phyloP scores from a whole-genome alignment of 2,329 filamentous ascomycete genomes.

The Dactylellina leptospora region DNA sequence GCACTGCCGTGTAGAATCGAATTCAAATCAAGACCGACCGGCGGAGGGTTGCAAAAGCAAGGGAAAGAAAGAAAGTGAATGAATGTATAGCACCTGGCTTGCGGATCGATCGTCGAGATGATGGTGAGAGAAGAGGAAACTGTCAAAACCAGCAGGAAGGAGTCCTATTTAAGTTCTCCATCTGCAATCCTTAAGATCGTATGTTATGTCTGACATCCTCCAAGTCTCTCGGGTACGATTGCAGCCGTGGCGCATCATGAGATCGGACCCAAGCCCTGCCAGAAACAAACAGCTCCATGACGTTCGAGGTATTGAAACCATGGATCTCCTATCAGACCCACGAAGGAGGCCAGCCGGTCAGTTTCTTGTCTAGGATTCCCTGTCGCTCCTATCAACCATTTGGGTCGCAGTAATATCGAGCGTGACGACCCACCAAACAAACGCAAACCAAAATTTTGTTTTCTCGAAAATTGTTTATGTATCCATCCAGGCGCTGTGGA shows the following conservation, averaged over 20 bases:
- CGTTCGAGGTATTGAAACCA: constrained; percentile 41
- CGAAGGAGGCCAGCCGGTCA: background rate
- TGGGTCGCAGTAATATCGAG: constrained; percentile 6
- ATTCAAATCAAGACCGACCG: constrained; percentile 52
- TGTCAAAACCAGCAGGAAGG: constrained; percentile 14
- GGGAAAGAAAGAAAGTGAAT: constrained; percentile 29
- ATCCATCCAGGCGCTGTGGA: constrained; percentile 7
- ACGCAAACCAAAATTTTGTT: constrained; percentile 32
- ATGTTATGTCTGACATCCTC: background rate
- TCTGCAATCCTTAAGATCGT: background rate
- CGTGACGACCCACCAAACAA: background rate
- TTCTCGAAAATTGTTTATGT: constrained; percentile 33
- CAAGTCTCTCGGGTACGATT: constrained; percentile 12
- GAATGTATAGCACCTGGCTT: constrained; percentile 53
- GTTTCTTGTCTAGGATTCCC: constrained; percentile 1
- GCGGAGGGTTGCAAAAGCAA: constrained; percentile 43
- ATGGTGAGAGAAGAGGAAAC: constrained; percentile 37
- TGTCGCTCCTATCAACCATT: constrained; percentile 15
- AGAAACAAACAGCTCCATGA: constrained; percentile 16
- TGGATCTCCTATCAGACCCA: constrained; percentile 33
- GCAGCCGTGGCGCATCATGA: constrained; percentile 19
- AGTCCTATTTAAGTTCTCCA: constrained; percentile 45
- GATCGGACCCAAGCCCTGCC: constrained; percentile 7
- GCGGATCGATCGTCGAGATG: constrained; percentile 52
- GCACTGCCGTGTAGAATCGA: constrained; percentile 51